These are phyloP conservation scores for Soucietia sequanensis DNA, from an alignment of 805 yeast species.

Conservation along the genomic window DNA sequence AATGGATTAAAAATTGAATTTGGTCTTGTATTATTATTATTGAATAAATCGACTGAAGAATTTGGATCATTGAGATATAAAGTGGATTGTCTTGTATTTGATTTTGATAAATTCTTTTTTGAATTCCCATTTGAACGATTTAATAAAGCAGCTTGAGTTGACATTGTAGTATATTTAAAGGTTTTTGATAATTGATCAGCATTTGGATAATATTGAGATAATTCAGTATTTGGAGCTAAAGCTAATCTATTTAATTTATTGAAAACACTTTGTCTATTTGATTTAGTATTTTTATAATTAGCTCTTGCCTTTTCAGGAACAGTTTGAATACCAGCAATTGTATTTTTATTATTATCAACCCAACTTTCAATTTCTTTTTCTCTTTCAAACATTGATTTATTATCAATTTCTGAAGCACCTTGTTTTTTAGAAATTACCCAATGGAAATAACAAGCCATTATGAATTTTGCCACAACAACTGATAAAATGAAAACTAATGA, in stretches of 20 bases:
- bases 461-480: slow-evolving; percentile 72
- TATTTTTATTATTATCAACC: slow-evolving; percentile 59
- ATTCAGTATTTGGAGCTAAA: slow-evolving; percentile 39
- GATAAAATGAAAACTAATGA: slow-evolving; percentile 84
- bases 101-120: slow-evolving; percentile 10
- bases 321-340: slow-evolving; percentile 50
- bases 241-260: slow-evolving; percentile 32
- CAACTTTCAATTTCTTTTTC: slow-evolving; percentile 76
- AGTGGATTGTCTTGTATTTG: slow-evolving; percentile 25
- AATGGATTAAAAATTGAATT: slow-evolving; percentile 29
- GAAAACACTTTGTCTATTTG: slow-evolving; percentile 43
- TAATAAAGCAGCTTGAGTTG: slow-evolving; percentile 54
- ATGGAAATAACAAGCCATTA: slow-evolving; percentile 84
- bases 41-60: slow-evolving; percentile 35
- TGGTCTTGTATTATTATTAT: slow-evolving; percentile 15
- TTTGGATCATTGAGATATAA: slow-evolving; percentile 28
- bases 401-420: slow-evolving; percentile 69
- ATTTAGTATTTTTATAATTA: slow-evolving; percentile 34
- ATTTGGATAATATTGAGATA: slow-evolving; percentile 35
- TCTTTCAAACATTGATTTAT: slow-evolving; percentile 60
- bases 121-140: slow-evolving; percentile 16
- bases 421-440: slow-evolving; percentile 74
- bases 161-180: slow-evolving; percentile 60
- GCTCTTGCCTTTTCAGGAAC: slow-evolving; percentile 56
- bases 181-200: slow-evolving; percentile 32